Conservation (phyloP, 2,329 filamentous ascomycete species). For the Colletotrichum spinosum region DNA sequence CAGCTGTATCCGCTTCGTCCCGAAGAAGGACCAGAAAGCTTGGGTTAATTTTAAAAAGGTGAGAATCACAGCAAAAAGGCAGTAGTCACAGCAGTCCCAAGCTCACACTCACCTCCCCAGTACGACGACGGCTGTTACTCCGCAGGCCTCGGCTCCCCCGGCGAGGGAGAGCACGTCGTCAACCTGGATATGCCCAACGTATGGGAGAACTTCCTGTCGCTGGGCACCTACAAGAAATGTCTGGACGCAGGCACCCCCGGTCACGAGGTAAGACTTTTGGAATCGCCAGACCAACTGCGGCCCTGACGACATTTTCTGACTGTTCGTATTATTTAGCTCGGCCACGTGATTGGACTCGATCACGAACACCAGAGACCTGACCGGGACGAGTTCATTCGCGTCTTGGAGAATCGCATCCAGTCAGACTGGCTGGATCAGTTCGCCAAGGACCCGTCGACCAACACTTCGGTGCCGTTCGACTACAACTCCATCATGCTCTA, state of each 20-base stretch:
- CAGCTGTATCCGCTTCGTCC: constrained; percentile 21
- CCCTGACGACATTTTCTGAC: no score
- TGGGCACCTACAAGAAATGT: no score
- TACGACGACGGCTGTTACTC: background rate
- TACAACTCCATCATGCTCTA: constrained; percentile 31
- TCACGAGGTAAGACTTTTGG: background rate
- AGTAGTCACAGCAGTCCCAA: no score
- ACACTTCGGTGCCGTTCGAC: constrained; percentile 17
- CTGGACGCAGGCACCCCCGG: background rate
- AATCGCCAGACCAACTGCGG: no score
- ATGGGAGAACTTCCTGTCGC: no score
- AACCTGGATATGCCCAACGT: no score
- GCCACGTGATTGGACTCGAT: constrained; percentile 17
- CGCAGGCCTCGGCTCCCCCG: no score
- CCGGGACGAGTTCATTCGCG: constrained; percentile 3
- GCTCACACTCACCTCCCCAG: background rate
- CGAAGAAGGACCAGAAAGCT: background rate
- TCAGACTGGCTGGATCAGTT: background rate
- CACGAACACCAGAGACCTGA: constrained; percentile 24
- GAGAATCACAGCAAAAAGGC: background rate
- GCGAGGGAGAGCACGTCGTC: no score
- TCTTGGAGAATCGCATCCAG: background rate
- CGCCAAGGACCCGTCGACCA: background rate
- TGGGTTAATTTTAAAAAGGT: constrained; percentile 23
- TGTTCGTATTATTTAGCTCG: background rate